Percentiles rank a stretch among this genome's conserved stretches.
Conservation (phyloP, 345 rosid species). For the Salix arbutifolia region DNA sequence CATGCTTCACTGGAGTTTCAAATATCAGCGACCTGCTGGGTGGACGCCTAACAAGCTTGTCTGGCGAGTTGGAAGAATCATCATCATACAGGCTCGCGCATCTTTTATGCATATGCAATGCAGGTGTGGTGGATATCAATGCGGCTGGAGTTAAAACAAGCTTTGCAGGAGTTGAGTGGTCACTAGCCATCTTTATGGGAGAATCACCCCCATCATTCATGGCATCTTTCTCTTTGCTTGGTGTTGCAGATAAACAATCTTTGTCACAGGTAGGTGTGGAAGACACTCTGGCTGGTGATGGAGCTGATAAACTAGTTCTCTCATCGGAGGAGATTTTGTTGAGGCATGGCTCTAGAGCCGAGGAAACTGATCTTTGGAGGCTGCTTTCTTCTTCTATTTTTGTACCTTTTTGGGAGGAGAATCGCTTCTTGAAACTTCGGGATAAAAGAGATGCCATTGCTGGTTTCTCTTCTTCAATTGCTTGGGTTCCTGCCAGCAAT, state of each 20-base stretch:
- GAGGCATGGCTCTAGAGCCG: constrained; percentile 5
- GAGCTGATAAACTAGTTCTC: constrained; percentile 15
- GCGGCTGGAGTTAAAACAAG: constrained; percentile 52
- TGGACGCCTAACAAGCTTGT: constrained; percentile 61
- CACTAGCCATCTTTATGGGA: constrained; percentile 22
- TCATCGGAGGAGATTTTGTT: constrained; percentile 14
- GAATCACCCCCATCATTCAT: constrained; percentile 11
- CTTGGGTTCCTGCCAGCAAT: background rate
- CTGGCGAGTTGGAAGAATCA: constrained; percentile 32
- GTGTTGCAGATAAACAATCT: constrained; percentile 30
- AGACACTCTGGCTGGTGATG: constrained; percentile 27
- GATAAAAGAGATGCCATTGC: constrained; percentile 44
- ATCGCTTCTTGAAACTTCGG: constrained; percentile 36
- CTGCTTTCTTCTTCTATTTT: constrained; percentile 2
- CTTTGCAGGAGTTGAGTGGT: constrained; percentile 60
- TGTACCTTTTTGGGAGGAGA: constrained; percentile 40
- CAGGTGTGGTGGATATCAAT: constrained; percentile 44
- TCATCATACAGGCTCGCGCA: constrained; percentile 48
- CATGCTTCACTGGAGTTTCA: constrained; percentile 41
- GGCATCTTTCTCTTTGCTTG: constrained; percentile 30
- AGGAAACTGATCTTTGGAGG: constrained; percentile 15
- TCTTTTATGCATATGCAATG: constrained; percentile 43
- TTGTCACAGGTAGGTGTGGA: constrained; percentile 6
- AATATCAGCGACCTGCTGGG: constrained; percentile 60
- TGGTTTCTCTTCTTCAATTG: constrained; percentile 22